Base-by-base conservation (phyloP, 495 filamentous ascomycete genomes). In the Talaromyces adpressus region DNA sequence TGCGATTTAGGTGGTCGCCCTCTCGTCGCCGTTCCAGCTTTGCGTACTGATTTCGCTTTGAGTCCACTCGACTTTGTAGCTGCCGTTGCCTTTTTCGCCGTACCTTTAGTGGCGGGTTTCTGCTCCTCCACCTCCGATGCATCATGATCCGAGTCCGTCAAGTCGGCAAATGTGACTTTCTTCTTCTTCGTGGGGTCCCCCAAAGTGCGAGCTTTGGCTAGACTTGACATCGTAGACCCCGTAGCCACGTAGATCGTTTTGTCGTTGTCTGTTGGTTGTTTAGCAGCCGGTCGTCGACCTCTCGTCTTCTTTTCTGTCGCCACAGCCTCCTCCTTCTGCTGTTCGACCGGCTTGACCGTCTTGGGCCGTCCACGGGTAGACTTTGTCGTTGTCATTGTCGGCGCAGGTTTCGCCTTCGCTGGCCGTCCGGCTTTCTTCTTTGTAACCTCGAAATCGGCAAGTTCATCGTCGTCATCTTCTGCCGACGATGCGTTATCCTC, bases 111-210 rank as follows among this genome's bases (percentile, higher is more conserved):
- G 3, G 64, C 57, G 34, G 73, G 66, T 51, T 69, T 63, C 52
- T 67, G 57, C 6, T 67, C 66, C 51, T 68, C 66, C 12, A 71
- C 70, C 6, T 65, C 59, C 1, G 76, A 67, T 9, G 79, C 76
- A 9, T 79, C 82, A 20, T 74, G 69, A 36, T 77, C 75, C 2
- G 73, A 74, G 6, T 72, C 75, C 4, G 70, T 64, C 6, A 73
- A 53, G 54, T 82, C 79, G 63, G 79, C 73, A 63, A 85, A 85
- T 4, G 80, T 83, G 30, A 85, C 82, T 22, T 71, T 82, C 67
- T 85, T 85, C 71, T 78, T 82, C 52, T 79, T 77, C 1, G 77
- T 77, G 12, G 75, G 73, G 3, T 75, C 76, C 12, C 71, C 73
- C 41, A 77, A 62, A n/a, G 77, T 53, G 59, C 77, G 78, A 27